Conservation (phyloP, 495 filamentous ascomycete species). For the Neurospora terricola region DNA sequence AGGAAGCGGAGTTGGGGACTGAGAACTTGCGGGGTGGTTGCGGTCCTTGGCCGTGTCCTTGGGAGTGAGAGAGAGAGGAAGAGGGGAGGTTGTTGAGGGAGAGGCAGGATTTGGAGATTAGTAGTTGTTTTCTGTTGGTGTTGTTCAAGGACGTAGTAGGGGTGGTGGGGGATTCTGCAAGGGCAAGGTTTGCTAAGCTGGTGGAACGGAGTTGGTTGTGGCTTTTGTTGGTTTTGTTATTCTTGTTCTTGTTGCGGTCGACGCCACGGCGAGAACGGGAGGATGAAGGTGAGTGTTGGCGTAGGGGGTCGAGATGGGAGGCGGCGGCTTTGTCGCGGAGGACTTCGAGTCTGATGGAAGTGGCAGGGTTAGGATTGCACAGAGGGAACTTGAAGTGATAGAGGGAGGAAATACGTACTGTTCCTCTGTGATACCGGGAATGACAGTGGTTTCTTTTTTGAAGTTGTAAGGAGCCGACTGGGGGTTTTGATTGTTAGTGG, state of each 20-base stretch:
- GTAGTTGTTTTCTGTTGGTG: neutral
- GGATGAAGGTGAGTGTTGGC: neutral
- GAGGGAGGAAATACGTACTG: conserved; percentile 23
- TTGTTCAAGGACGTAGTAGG: too few species aligned
- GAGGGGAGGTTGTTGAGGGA: neutral
- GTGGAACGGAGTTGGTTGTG: neutral
- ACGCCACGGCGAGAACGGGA: neutral
- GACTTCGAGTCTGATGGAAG: conserved; percentile 19
- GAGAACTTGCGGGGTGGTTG: neutral
- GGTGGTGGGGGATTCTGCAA: neutral
- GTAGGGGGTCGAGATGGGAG: conserved; percentile 18
- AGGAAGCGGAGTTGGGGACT: neutral
- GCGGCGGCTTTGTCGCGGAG: conserved; percentile 36
- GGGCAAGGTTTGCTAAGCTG: neutral
- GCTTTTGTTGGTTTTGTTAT: neutral
- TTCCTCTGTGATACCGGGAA: conserved; percentile 33
- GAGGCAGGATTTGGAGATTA: neutral
- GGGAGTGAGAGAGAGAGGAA: neutral
- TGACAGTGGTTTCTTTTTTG: conserved; percentile 25
- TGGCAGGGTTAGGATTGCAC: neutral
- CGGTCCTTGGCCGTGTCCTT: too few species aligned
- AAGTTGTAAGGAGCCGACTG: conserved; percentile 39
- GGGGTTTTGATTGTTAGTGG: conserved; percentile 12
- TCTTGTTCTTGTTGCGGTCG: neutral
- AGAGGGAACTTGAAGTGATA: neutral